These are phyloP conservation scores for Albizia julibrissin DNA, from an alignment of 306 rosid species.

Conservation along the genomic window DNA sequence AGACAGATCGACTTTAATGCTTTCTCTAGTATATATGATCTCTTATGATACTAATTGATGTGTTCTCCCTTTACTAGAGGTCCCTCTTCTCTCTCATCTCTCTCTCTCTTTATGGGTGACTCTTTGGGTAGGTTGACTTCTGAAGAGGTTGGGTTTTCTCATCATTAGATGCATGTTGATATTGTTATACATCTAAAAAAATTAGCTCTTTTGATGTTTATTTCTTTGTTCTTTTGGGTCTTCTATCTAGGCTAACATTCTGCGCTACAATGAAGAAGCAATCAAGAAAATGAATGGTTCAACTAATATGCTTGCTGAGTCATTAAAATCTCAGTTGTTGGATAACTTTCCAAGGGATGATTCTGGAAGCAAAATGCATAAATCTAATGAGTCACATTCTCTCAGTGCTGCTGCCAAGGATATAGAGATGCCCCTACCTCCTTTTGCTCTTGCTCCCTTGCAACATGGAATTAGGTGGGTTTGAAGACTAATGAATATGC, in stretches of 20 bases:
- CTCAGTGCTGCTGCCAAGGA: slow-evolving; percentile 56
- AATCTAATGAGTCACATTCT: slow-evolving; percentile 46
- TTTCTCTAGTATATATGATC: neutral
- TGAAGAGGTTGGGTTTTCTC: neutral
- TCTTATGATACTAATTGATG: neutral
- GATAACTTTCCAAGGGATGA: slow-evolving; percentile 52
- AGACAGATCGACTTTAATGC: neutral
- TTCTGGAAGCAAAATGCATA: slow-evolving; percentile 49
- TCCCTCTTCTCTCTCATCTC: neutral
- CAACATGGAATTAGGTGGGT: slow-evolving; percentile 80
- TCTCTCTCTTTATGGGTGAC: neutral
- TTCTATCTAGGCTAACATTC: slow-evolving; percentile 72
- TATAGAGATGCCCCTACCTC: slow-evolving; percentile 91
- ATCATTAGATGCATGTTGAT: neutral
- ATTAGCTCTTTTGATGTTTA: slow-evolving; percentile 30
- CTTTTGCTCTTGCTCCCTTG: slow-evolving; percentile 82
- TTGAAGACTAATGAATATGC: slow-evolving; percentile 23
- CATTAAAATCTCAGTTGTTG: slow-evolving; percentile 49
- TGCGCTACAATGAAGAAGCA: slow-evolving; percentile 76
- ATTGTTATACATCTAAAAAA: neutral
- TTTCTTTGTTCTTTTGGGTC: slow-evolving; percentile 4
- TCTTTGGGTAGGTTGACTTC: neutral
- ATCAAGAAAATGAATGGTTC: slow-evolving; percentile 70
- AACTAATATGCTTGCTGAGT: slow-evolving; percentile 57
- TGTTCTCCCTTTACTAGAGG: neutral